phyloP scores from a whole-genome alignment of 2,329 filamentous ascomycete species.

The Pseudogymnoascus sp. region DNA sequence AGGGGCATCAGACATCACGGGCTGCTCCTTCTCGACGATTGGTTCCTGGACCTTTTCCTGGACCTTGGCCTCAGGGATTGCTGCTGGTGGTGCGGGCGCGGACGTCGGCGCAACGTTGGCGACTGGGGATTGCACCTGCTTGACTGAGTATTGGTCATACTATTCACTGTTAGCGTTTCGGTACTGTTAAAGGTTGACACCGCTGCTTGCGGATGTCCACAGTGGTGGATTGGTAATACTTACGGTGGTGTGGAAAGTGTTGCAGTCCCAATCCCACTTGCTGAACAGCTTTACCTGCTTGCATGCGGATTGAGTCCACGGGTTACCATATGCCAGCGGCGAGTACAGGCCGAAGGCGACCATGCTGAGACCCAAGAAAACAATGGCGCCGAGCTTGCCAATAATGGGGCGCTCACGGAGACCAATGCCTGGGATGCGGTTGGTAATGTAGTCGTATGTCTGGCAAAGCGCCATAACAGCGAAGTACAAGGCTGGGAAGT shows the following conservation, averaged over 20 bases:
- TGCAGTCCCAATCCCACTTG: constrained; percentile 98
- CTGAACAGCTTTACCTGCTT: constrained; percentile 76
- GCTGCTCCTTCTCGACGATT: constrained; percentile 18
- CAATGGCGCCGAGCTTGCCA: constrained; percentile 63
- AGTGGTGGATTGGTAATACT: constrained; percentile 36
- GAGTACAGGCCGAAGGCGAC: constrained; percentile 77
- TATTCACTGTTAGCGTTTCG: not conserved
- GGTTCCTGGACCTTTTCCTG: constrained; percentile 19
- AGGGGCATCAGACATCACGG: constrained; percentile 24
- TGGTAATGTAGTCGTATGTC: constrained; percentile 75
- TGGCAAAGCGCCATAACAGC: constrained; percentile 84
- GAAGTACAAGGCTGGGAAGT: constrained; percentile 95
- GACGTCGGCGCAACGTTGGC: constrained; percentile 16
- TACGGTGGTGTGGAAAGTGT: constrained; percentile 80
- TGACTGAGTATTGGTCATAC: not conserved
- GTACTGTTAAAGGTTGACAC: not conserved
- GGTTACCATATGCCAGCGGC: constrained; percentile 84
- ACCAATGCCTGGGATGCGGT: constrained; percentile 60
- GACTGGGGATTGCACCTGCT: constrained; percentile 8
- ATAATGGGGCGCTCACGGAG: constrained; percentile 62
- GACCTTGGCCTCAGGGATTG: constrained; percentile 13
- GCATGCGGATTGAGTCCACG: constrained; percentile 87
- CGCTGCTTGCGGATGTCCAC: not conserved
- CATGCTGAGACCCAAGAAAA: constrained; percentile 66
- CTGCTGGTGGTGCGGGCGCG: constrained; percentile 18